phyloP scores from a whole-genome alignment of 495 filamentous ascomycete species.

The Saxophila tyrrhenica region DNA sequence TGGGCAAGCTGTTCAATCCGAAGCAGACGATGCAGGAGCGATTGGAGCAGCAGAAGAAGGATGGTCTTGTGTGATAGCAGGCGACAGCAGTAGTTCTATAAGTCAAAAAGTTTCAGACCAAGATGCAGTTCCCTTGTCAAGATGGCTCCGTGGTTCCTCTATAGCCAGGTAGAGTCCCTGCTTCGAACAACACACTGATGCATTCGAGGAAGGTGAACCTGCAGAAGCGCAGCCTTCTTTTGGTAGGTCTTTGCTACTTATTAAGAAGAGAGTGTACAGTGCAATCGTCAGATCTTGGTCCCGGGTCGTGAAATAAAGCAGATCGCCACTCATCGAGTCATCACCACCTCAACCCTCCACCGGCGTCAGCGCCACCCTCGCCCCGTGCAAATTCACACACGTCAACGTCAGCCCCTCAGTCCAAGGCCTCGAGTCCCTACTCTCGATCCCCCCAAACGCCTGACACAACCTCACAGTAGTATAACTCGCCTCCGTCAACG shows the following conservation, averaged over 20 bases:
- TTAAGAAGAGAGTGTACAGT: no score
- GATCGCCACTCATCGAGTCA: no score
- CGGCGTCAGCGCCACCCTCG: conserved; percentile 12
- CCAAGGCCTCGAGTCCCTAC: conserved; percentile 21
- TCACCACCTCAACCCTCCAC: neutral
- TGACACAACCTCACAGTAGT: conserved; percentile 26
- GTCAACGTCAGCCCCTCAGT: conserved; percentile 16
- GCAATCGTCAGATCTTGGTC: no score
- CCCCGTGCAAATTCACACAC: conserved; percentile 11
- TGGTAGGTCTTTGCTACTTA: no score
- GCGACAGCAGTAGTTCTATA: neutral
- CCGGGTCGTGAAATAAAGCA: no score
- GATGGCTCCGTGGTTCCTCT: no score
- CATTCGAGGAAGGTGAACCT: no score
- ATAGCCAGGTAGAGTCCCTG: no score
- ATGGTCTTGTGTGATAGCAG: conserved; percentile 8
- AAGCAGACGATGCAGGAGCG: conserved; percentile 3
- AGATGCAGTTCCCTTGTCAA: no score
- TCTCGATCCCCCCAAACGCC: conserved; percentile 38
- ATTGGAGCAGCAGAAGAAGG: conserved; percentile 1
- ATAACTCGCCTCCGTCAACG: conserved; percentile 30
- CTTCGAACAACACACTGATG: no score
- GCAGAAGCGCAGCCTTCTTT: no score
- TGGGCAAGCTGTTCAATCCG: conserved; percentile 7
- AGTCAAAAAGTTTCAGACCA: no score